Conservation (phyloP, 179 eudicot species). For the Silene vulgaris region DNA sequence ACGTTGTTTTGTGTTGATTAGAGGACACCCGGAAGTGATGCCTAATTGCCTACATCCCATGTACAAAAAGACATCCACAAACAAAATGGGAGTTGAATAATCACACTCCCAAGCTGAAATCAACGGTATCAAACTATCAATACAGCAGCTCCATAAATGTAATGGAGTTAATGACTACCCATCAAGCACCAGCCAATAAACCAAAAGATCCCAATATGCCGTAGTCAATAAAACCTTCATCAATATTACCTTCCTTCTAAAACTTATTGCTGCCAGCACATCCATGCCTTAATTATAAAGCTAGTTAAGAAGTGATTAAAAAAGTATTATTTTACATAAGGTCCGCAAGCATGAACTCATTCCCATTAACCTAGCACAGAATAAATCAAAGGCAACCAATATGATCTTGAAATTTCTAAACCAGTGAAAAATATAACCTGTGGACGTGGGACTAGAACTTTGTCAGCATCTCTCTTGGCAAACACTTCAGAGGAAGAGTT, state of each 20-base stretch:
- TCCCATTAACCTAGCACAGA: constrained; percentile 3
- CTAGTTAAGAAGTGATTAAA: neutral
- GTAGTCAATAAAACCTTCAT: neutral
- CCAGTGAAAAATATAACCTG: constrained; percentile 42
- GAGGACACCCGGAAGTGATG: too few relatives aligned
- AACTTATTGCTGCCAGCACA: neutral
- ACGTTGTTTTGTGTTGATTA: too few relatives aligned
- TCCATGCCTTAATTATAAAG: neutral
- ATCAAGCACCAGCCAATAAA: neutral
- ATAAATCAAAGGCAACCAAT: neutral
- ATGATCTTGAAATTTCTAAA: constrained; percentile 8
- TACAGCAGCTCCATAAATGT: neutral
- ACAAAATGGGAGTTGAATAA: too few relatives aligned
- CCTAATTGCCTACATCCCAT: too few relatives aligned
- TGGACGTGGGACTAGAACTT: constrained; percentile 31
- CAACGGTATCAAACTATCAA: neutral
- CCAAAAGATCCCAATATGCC: neutral
- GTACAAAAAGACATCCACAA: too few relatives aligned
- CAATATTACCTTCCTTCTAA: neutral
- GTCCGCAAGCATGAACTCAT: constrained; percentile 1
- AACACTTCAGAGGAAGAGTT: constrained; percentile 30
- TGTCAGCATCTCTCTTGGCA: constrained; percentile 33
- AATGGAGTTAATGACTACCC: neutral
- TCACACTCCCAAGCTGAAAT: neutral
- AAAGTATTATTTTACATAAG: neutral